A percentile compares a stretch with the other conserved stretches of the same genome.
Evolutionary conservation across 2,329 filamentous ascomycete species (phyloP).

Genomic region (Escovopsis sp.): DNA sequence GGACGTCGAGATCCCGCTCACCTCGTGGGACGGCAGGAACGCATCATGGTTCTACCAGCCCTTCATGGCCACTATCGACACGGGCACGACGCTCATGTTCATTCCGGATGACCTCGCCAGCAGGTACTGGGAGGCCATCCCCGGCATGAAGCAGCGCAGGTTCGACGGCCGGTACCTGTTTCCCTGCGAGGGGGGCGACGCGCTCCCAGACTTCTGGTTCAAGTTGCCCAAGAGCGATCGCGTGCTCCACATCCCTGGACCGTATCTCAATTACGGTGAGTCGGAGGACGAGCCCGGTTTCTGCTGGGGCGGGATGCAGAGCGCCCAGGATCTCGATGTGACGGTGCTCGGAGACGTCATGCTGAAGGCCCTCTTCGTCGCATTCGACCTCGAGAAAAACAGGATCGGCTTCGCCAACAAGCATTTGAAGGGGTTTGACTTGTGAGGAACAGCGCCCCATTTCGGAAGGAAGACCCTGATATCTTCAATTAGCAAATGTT

Average conservation of each 20-base stretch:
- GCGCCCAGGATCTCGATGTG: constrained; percentile 27
- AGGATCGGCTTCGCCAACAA: constrained; percentile 31
- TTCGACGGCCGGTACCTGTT: constrained; percentile 37
- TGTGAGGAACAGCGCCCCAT: background rate
- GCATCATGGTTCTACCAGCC: constrained; percentile 32
- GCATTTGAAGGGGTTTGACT: constrained; percentile 6
- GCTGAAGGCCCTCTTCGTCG: constrained; percentile 62
- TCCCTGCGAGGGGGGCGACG: constrained; percentile 37
- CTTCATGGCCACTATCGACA: constrained; percentile 48
- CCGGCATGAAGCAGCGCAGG: constrained; percentile 31
- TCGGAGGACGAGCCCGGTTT: constrained; percentile 31
- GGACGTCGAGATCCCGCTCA: constrained; percentile 35
- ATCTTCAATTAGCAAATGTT: no score
- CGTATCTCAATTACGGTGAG: constrained; percentile 39
- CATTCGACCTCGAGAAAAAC: constrained; percentile 44
- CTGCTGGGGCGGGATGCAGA: constrained; percentile 70
- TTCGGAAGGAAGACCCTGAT: background rate
- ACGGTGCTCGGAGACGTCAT: constrained; percentile 67
- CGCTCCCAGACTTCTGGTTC: constrained; percentile 43
- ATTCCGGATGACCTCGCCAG: constrained; percentile 39
- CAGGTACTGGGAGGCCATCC: constrained; percentile 48
- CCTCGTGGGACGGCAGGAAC: constrained; percentile 28
- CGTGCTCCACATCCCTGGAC: constrained; percentile 38
- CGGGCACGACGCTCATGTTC: constrained; percentile 53
- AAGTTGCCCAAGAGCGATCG: constrained; percentile 35